phyloP scores from a whole-genome alignment of 441 rosid genomes.

The Populus trichocarpa region DNA sequence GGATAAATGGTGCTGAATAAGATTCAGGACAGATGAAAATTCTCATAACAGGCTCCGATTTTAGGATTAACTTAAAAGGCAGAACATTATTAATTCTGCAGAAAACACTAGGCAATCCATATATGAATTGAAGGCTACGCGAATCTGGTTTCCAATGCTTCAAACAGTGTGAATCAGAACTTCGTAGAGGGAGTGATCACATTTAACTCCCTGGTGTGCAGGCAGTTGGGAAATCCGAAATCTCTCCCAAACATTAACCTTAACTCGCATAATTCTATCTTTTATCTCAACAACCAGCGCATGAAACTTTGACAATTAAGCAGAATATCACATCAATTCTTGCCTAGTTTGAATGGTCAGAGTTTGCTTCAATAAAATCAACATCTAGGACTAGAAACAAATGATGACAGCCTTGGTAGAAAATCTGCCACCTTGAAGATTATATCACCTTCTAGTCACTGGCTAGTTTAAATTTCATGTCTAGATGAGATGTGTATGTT shows the following conservation, averaged over 20 bases:
- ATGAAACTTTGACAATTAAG: background rate
- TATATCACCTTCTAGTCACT: background rate
- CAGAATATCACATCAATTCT: background rate
- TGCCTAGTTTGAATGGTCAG: background rate
- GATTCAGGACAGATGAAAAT: background rate
- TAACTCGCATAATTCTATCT: background rate
- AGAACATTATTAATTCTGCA: too few relatives aligned
- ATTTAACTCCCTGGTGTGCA: background rate
- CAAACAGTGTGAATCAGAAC: too few relatives aligned
- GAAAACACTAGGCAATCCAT: too few relatives aligned
- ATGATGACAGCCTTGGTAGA: background rate
- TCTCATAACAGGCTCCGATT: background rate
- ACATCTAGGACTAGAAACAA: background rate
- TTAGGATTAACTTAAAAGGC: too few relatives aligned
- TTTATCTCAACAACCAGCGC: background rate
- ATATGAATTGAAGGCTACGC: too few relatives aligned
- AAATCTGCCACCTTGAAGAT: background rate
- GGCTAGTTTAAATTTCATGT: background rate
- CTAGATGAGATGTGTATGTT: background rate
- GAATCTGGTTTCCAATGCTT: too few relatives aligned
- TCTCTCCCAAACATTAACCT: background rate
- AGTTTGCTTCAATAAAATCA: background rate
- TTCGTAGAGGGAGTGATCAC: too few relatives aligned
- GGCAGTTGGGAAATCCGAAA: background rate
- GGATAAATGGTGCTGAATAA: background rate